phyloP scores from a whole-genome alignment of 164 flowering plant species.

The Stephania japonica region DNA sequence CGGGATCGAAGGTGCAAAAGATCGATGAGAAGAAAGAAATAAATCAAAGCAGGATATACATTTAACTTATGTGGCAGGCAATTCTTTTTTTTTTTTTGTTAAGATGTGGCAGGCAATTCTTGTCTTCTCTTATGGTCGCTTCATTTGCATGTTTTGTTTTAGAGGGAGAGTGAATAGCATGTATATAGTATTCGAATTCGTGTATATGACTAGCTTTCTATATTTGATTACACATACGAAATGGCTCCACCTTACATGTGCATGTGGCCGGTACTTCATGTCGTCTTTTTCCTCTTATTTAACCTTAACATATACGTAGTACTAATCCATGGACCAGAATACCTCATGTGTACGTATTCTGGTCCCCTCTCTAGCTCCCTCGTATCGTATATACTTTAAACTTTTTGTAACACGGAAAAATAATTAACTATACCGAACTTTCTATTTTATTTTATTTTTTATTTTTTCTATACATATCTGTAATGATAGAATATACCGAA shows the following conservation, averaged over 20 bases:
- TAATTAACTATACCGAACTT: too few relatives aligned
- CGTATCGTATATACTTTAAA: too few relatives aligned
- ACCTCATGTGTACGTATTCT: not conserved
- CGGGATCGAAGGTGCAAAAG: not conserved
- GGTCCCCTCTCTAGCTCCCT: too few relatives aligned
- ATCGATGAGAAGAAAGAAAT: not conserved
- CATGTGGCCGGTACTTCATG: not conserved
- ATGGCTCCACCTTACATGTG: not conserved
- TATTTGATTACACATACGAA: not conserved
- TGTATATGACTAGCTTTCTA: too few relatives aligned
- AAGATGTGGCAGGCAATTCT: slow-evolving; percentile 2
- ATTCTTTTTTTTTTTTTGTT: too few relatives aligned
- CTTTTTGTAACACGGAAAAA: too few relatives aligned
- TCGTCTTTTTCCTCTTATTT: not conserved
- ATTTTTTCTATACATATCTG: too few relatives aligned
- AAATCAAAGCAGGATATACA: not conserved
- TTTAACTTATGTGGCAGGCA: slow-evolving; percentile 3
- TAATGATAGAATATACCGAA: too few relatives aligned
- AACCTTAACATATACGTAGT: not conserved
- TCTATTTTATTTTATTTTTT: too few relatives aligned
- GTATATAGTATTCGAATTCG: too few relatives aligned
- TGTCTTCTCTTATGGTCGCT: not conserved
- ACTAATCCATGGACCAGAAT: not conserved
- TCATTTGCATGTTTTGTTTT: not conserved
- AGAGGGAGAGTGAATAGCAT: not conserved